Evolutionary conservation across 805 yeast genomes (phyloP).

Genomic region (Kazachstania taianensis): DNA sequence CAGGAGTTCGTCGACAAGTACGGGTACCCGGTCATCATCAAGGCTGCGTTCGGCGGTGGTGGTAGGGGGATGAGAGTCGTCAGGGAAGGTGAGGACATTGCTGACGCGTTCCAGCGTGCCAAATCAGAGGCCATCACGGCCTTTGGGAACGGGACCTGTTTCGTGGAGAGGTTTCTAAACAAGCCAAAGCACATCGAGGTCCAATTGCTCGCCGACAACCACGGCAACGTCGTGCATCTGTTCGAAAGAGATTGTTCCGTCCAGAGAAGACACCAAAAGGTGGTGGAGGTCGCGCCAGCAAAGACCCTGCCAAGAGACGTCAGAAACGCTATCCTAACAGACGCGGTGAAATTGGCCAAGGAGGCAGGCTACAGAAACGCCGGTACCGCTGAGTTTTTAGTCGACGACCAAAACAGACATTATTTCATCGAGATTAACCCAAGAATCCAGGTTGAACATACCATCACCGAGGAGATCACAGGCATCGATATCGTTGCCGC

Average conservation of each 20-base stretch:
- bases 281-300: conserved; percentile 97
- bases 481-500: conserved; percentile 98
- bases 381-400: conserved; percentile 96
- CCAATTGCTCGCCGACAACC: conserved; percentile 84
- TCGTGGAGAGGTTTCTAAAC: conserved; percentile 90
- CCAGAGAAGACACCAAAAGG: conserved; percentile 98
- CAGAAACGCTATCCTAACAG: conserved; percentile 85
- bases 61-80: conserved; percentile 99
- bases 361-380: conserved; percentile 90
- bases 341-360: conserved; percentile 87
- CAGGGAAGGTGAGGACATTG: conserved; percentile 87
- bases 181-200: conserved; percentile 97
- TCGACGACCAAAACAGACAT: conserved; percentile 87
- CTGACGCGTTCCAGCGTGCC: conserved; percentile 88
- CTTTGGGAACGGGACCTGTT: conserved; percentile 98
- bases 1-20: conserved; percentile 64
- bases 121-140: conserved; percentile 88
- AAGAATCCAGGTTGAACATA: conserved; percentile 96
- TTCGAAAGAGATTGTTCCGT: conserved; percentile 99
- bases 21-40: conserved; percentile 94
- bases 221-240: conserved; percentile 90
- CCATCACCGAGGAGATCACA: conserved; percentile 96
- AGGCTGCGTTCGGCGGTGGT: conserved; percentile 99
- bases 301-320: conserved; percentile 73
- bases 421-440: conserved; percentile 98